phyloP scores from a whole-genome alignment of 2,329 filamentous ascomycete genomes.

The Fonsecaea monophora region DNA sequence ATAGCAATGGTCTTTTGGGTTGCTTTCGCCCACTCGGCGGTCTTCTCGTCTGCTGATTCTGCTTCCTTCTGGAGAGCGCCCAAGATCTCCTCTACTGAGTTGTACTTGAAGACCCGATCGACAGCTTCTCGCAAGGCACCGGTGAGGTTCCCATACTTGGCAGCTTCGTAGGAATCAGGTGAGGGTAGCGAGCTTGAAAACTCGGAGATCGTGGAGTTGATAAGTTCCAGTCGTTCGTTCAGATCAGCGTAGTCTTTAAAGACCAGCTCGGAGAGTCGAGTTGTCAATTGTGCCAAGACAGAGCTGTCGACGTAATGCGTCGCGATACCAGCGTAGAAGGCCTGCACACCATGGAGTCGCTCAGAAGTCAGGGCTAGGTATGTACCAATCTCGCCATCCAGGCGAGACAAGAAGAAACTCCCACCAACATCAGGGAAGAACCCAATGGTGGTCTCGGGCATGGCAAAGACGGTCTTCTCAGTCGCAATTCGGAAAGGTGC shows the following conservation, averaged over 20 bases:
- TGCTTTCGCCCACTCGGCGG: slow-evolving; percentile 76
- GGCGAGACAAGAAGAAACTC: slow-evolving; percentile 90
- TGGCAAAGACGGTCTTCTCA: slow-evolving; percentile 92
- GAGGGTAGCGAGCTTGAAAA: slow-evolving; percentile 82
- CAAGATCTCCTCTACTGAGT: slow-evolving; percentile 74
- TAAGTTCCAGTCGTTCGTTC: slow-evolving; percentile 69
- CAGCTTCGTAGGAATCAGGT: slow-evolving; percentile 61
- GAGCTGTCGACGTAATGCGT: slow-evolving; percentile 97
- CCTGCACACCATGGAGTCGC: slow-evolving; percentile 79
- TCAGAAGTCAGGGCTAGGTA: slow-evolving; percentile 94
- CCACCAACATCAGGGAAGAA: slow-evolving; percentile 99
- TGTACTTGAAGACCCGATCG: slow-evolving; percentile 78
- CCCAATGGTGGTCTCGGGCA: slow-evolving; percentile 98
- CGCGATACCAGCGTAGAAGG: slow-evolving; percentile 88
- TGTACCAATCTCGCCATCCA: slow-evolving; percentile 85
- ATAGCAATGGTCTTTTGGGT: slow-evolving; percentile 76
- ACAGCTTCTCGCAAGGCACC: slow-evolving; percentile 79
- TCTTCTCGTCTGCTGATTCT: slow-evolving; percentile 53
- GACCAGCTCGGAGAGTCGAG: slow-evolving; percentile 83
- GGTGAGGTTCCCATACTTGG: slow-evolving; percentile 55
- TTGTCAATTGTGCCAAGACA: slow-evolving; percentile 78
- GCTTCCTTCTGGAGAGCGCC: slow-evolving; percentile 64
- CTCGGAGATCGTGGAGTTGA: slow-evolving; percentile 90
- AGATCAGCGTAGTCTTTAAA: slow-evolving; percentile 79
- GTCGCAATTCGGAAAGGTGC: slow-evolving; percentile 96